phyloP scores from a whole-genome alignment of 176 grass and related monocot genomes.

The Rhynchospora tenuis region DNA sequence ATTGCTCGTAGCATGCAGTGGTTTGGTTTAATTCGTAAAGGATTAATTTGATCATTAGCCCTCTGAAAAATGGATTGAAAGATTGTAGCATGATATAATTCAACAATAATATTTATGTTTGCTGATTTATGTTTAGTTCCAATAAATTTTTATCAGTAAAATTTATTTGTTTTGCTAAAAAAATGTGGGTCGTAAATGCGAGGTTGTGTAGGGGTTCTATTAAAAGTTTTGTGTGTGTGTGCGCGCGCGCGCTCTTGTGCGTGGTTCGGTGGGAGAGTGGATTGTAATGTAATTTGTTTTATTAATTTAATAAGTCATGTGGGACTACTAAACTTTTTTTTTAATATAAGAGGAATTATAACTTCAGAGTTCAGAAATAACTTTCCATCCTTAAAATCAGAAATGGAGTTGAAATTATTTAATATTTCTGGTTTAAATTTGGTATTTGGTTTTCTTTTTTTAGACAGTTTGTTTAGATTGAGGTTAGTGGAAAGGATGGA shows the following conservation, averaged over 20 bases:
- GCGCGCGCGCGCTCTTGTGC: too few species aligned
- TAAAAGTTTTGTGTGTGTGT: not conserved
- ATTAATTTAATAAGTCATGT: too few species aligned
- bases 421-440: not conserved
- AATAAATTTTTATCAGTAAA: not conserved
- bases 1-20: not conserved
- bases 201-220: not conserved
- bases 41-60: not conserved
- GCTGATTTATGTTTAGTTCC: not conserved
- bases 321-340: too few species aligned
- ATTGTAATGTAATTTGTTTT: too few species aligned
- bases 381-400: not conserved
- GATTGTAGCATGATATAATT: not conserved
- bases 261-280: too few species aligned
- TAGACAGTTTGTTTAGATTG: conserved; percentile 3
- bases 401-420: not conserved
- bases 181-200: not conserved
- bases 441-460: conserved; percentile 16
- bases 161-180: not conserved
- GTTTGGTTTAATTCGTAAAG: not conserved
- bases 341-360: too few species aligned
- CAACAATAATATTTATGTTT: not conserved
- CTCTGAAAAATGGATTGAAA: not conserved
- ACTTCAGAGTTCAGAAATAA: not conserved
- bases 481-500: not conserved